Conservation (phyloP, 371 early-diverging fungal genomes). For the Pancytospora epiphaga region DNA sequence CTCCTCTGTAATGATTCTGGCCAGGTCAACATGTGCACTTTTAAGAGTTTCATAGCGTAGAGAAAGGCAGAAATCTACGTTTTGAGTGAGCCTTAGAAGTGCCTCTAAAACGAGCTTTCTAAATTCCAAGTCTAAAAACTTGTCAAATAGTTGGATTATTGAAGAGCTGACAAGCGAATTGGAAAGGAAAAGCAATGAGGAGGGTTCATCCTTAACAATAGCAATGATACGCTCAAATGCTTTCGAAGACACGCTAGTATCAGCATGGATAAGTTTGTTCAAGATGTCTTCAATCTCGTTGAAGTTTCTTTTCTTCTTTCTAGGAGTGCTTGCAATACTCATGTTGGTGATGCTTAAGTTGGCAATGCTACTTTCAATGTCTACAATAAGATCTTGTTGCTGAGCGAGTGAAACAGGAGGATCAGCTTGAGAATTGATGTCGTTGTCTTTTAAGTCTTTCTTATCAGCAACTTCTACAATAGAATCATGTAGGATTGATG, state of each 20-base stretch:
- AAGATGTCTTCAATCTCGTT: slow-evolving; percentile 29
- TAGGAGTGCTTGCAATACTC: slow-evolving; percentile 6
- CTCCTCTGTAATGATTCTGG: slow-evolving; percentile 24
- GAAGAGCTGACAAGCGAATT: slow-evolving; percentile 43
- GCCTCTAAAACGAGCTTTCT: slow-evolving; percentile 10
- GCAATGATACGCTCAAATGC: slow-evolving; percentile 26
- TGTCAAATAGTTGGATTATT: slow-evolving; percentile 39
- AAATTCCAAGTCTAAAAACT: slow-evolving; percentile 3
- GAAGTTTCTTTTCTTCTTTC: slow-evolving; percentile 12
- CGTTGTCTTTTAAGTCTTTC: not conserved
- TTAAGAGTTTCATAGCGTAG: slow-evolving; percentile 40
- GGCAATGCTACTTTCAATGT: not conserved
- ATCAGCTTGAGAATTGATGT: not conserved
- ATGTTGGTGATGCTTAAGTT: slow-evolving; percentile 8
- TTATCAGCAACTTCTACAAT: not conserved
- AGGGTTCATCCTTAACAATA: slow-evolving; percentile 14
- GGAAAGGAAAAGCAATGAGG: slow-evolving; percentile 14
- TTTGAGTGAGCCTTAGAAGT: slow-evolving; percentile 33
- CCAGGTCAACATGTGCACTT: slow-evolving; percentile 21
- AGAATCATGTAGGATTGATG: slow-evolving; percentile 12
- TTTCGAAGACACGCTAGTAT: slow-evolving; percentile 14
- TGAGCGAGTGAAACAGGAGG: not conserved
- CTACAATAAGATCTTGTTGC: not conserved
- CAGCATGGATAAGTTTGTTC: slow-evolving; percentile 20
- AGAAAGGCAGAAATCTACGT: slow-evolving; percentile 16